phyloP scores from a whole-genome alignment of 1,284 basidiomycete genomes.

The Tremellales sp. region DNA sequence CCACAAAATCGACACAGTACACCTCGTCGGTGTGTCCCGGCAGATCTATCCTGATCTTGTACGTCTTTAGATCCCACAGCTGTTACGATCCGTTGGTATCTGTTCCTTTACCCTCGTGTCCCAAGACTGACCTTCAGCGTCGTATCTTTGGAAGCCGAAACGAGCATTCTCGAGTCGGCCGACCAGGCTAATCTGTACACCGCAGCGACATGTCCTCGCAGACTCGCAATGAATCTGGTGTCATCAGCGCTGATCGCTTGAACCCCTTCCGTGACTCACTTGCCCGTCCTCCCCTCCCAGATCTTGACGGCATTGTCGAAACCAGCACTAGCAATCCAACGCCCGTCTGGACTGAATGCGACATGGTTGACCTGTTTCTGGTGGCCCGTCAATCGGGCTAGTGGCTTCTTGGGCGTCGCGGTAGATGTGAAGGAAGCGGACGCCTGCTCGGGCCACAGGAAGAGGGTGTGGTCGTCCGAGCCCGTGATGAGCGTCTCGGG shows the following conservation, averaged over 20 bases:
- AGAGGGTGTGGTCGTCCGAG: slow-evolving; percentile 91
- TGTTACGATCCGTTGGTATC: slow-evolving; percentile 45
- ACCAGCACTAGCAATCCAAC: slow-evolving; percentile 83
- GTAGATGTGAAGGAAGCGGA: slow-evolving; percentile 55
- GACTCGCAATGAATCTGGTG: slow-evolving; percentile 71
- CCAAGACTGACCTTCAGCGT: slow-evolving; percentile 80
- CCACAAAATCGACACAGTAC: slow-evolving; percentile 97
- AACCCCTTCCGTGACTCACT: slow-evolving; percentile 50
- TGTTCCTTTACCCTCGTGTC: no score
- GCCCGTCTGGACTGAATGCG: slow-evolving; percentile 89
- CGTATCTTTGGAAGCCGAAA: slow-evolving; percentile 92
- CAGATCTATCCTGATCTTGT: slow-evolving; percentile 87
- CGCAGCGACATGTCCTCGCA: slow-evolving; percentile 88
- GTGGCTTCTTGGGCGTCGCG: slow-evolving; percentile 64
- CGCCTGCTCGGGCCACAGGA: slow-evolving; percentile 69
- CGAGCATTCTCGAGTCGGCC: slow-evolving; percentile 83
- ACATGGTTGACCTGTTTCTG: slow-evolving; percentile 95
- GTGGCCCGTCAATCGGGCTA: slow-evolving; percentile 86
- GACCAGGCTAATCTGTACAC: slow-evolving; percentile 96
- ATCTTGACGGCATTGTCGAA: slow-evolving; percentile 90
- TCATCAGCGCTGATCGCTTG: neutral
- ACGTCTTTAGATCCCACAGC: slow-evolving; percentile 94
- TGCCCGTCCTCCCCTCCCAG: slow-evolving; percentile 91
- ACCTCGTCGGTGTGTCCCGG: slow-evolving; percentile 97
- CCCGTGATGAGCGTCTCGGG: slow-evolving; percentile 87